A percentile compares a stretch with the other conserved stretches of the same genome.
Conservation (phyloP, 805 yeast genomes). For the Metschnikowia colocasiae region DNA sequence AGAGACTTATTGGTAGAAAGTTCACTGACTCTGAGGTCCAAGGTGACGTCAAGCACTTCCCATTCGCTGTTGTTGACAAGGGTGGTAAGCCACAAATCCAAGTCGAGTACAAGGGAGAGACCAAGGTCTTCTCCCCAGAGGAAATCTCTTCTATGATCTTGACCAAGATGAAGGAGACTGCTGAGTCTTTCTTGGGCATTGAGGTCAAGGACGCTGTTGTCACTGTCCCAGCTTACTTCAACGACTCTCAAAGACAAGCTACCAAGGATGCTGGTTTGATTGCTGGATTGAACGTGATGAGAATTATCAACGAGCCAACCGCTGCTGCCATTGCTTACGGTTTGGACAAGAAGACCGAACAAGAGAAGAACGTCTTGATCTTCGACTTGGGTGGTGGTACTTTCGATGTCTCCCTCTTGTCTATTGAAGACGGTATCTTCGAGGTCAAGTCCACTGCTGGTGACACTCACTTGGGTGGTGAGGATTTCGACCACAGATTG, state of each 20-base stretch:
- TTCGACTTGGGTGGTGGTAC: conserved; percentile 52
- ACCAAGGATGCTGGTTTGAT: conserved; percentile 91
- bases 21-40: conserved; percentile 27
- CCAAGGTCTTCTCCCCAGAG: conserved; percentile 32
- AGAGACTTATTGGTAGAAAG: conserved; percentile 33
- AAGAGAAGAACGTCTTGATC: conserved; percentile 58
- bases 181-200: conserved; percentile 72
- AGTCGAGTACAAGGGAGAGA: conserved; percentile 32
- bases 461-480: conserved; percentile 98
- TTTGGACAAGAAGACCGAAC: conserved; percentile 48
- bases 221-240: conserved; percentile 91
- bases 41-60: conserved; percentile 31
- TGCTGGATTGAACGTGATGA: conserved; percentile 83
- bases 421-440: conserved; percentile 47
- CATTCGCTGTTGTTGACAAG: conserved; percentile 31
- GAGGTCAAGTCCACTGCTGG: conserved; percentile 68
- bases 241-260: conserved; percentile 92
- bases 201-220: conserved; percentile 83
- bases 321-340: conserved; percentile 35
- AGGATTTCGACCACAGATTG: conserved; percentile 88
- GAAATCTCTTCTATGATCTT: conserved; percentile 32
- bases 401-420: conserved; percentile 46
- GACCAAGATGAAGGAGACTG: conserved; percentile 44
- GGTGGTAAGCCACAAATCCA: conserved; percentile 29
- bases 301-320: conserved; percentile 84